Evolutionary conservation across 805 yeast genomes (phyloP), one percentile per base, ranked within the genome.

Genomic region (Sugiyamaella floridensis): DNA sequence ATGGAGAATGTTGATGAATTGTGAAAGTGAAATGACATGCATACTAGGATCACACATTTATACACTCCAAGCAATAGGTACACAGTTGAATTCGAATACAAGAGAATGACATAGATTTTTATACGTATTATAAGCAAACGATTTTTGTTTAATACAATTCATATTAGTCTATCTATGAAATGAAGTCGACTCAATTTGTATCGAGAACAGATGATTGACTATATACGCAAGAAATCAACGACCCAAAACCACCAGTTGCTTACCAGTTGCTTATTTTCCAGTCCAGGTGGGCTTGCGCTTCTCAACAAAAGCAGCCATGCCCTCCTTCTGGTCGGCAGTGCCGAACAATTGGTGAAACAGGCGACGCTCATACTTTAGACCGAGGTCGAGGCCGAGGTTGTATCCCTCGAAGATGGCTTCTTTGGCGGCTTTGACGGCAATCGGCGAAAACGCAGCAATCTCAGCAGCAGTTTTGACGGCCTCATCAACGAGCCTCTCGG

Each of bases 251-350:
- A n/a, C n/a, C n/a, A n/a, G n/a, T n/a, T n/a, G n/a, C n/a, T 7
- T 22, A 22, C 26, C 26, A 26, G 29, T 7, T 3, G 15, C 12
- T 46, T 67, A 68, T 51, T 67, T 58, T 28, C 69, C 69, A 19
- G 55, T 58, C 51, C 66, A 73, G 2, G 63, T 61, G 4, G 77
- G 67, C 61, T 62, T 63, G 58, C 77, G 69, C 64, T 74, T 75
- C 55, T 73, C 76, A n/a, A 71, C 67, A 60, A 77, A 77, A 11
- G 80, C 80, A 40, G 66, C 51, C 80, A 77, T 76, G 10, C 81
- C 81, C 60, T 76, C 80, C 56, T 62, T 65, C 58, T 76, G 79
- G 56, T 77, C 81, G 37, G 55, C 51, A 18, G 73, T 63, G n/a
- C 77, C 78, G 55, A 76, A 77, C 48, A 77, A 61, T 1, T 70